Evolutionary conservation across 495 filamentous ascomycete genomes (phyloP).

Genomic region (Penicillium alfredii): DNA sequence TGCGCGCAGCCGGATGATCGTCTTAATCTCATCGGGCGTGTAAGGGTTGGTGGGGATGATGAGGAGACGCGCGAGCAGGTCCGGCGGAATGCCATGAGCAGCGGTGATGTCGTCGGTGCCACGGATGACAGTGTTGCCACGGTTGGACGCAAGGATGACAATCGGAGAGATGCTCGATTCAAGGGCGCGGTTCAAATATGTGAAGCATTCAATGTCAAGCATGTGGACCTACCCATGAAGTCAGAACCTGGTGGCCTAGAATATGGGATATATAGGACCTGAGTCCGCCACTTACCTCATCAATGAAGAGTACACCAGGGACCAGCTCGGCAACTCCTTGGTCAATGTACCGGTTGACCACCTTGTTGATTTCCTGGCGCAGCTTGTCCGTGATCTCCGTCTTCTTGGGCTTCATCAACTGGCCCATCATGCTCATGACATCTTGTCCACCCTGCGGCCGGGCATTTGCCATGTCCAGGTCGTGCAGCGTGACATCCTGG

Average conservation of each 20-base stretch:
- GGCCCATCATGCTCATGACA: constrained; percentile 99
- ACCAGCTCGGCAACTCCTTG: constrained; percentile 97
- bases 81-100: constrained; percentile 88
- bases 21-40: constrained; percentile 75
- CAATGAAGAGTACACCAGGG: constrained; percentile 95
- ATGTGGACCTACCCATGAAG: constrained; percentile 70
- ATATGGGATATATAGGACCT: too few relatives aligned
- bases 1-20: constrained; percentile 77
- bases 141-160: constrained; percentile 95
- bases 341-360: constrained; percentile 96
- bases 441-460: constrained; percentile 94
- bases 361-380: constrained; percentile 93
- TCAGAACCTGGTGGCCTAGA: too few relatives aligned
- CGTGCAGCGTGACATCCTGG: constrained; percentile 96
- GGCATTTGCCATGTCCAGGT: constrained; percentile 93
- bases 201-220: constrained; percentile 98
- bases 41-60: constrained; percentile 93
- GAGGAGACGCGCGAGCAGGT: constrained; percentile 85
- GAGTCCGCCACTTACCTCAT: too few relatives aligned
- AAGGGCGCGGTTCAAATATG: constrained; percentile 93
- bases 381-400: constrained; percentile 98
- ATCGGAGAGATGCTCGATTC: constrained; percentile 91
- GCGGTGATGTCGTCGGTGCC: constrained; percentile 77
- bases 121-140: constrained; percentile 82
- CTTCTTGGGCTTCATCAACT: constrained; percentile 98